A percentile compares a stretch with the other conserved stretches of the same genome.
Conservation (phyloP, 169 alveolate genomes). For the Plasmodium vivax region DNA sequence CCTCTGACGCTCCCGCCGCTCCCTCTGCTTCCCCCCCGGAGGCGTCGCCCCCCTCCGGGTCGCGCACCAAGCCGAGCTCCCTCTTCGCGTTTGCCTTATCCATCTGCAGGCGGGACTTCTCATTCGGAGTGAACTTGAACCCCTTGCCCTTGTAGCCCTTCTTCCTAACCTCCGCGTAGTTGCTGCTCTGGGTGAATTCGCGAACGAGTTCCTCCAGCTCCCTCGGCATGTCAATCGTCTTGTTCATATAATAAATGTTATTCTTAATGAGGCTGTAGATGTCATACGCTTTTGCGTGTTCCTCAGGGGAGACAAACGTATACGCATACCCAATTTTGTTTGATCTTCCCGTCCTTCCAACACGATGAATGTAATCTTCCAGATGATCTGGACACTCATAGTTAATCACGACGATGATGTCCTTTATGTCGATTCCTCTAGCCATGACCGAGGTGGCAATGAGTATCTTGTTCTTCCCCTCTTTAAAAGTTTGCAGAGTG, state of each 20-base stretch:
- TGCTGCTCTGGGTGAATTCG: conserved; percentile 39
- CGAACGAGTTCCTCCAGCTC: conserved; percentile 80
- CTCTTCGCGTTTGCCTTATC: conserved; percentile 88
- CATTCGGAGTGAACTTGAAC: conserved; percentile 93
- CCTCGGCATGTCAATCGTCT: conserved; percentile 76
- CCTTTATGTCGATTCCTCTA: conserved; percentile 98
- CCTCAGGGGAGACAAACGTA: conserved; percentile 95
- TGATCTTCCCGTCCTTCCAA: conserved; percentile 99
- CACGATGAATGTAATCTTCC: conserved; percentile 99
- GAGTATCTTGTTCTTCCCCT: conserved; percentile 86
- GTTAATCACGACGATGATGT: conserved; percentile 96
- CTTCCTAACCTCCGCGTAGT: conserved; percentile 80
- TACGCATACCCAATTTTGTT: conserved; percentile 97
- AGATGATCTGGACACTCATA: conserved; percentile 98
- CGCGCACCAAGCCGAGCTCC: conserved; percentile 81
- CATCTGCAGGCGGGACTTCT: conserved; percentile 91
- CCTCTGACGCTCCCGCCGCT: conserved; percentile 6
- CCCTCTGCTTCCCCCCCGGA: conserved; percentile 46
- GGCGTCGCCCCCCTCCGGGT: conserved; percentile 3
- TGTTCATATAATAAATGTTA: conserved; percentile 65
- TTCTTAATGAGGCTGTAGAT: conserved; percentile 91
- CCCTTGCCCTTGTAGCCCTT: conserved; percentile 97
- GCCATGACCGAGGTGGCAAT: conserved; percentile 99
- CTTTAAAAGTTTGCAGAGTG: conserved; percentile 93
- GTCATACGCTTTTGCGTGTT: conserved; percentile 95